Base-by-base conservation (phyloP, 257 asterid species). In the Ballota nigra region DNA sequence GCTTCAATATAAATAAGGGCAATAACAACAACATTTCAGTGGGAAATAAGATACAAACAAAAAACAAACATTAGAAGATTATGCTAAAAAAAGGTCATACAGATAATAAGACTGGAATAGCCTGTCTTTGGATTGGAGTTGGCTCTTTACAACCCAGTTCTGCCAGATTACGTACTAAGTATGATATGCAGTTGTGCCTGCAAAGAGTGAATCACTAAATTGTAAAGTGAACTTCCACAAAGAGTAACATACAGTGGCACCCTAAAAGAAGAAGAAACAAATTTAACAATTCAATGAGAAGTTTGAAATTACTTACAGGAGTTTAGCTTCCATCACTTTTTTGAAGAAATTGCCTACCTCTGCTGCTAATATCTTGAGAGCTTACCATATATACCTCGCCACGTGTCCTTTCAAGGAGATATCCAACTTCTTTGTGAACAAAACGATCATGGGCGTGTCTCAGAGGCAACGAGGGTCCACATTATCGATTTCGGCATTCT, bases 71-170 rank as follows among this genome's bases (percentile, higher is more conserved):
- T 15, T 33, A 62, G 56, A 68, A 78, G 45, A 56, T 61, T 22
- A 33, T 72, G 82, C 73, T 77, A 78, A 81, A 83, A 71, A 78
- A 83, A 83, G 68, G 80, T 72, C 96, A 86, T 92, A 90, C 98
- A 74, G 97, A 86, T 88, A 90, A 78, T 70, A 92, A 83, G 77
- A 85, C 86, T 81, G 97, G 91, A 85, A 89, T 90, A 75, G 98
- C 82, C 97, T 92, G 98, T 91, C 85, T 89, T 88, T 92, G 98
- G 84, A 92, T 89, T 23, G 98, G 97, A 40, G 98, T 92, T 79
- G 92, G 98, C 78, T 92, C 98, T 84, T n/a, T n/a, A n/a, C n/a
- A n/a, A n/a, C n/a, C n/a, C n/a, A n/a, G n/a, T n/a, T n/a, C n/a
- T n/a, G n/a, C n/a, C n/a, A n/a, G n/a, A n/a, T n/a, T n/a, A n/a